Evolutionary conservation across 208 protist genomes (phyloP), one percentile per base, ranked within the genome.

Genomic region (Trypanosoma scelopori): DNA sequence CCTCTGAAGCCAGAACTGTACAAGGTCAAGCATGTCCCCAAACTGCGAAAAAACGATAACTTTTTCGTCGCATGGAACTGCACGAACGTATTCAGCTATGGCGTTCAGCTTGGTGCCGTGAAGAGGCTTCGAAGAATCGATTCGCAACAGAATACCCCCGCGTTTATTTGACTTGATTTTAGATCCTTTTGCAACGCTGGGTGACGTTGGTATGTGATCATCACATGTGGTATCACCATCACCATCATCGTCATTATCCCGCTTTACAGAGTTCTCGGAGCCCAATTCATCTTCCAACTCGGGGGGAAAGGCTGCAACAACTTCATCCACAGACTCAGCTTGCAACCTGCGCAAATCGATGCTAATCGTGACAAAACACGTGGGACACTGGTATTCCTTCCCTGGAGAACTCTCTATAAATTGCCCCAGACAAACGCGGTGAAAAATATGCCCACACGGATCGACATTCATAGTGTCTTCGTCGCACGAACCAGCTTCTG

Each of bases 21-120:
- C 76, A n/a, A 98, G 69, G 66, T 99, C 95, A 15, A 99, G 82
- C 92, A 98, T 98, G 23, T 77, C 84, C 5, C 96, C 98, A 85
- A 98, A 99, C 79, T 99, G 98, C 16, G 92, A 97, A 63, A 98
- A 98, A 42, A 98, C 70, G 73, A 98, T 97, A 16, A 87, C 80
- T 74, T 98, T 98, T 50, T 98, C 94, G 22, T 87, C 79, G 48
- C 69, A 70, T 11, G 85, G 77, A 16, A 95, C 75, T 23, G 56
- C 45, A 55, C 68, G 58, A 39, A 98, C 75, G 76, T 97, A 96
- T 71, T 93, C 71, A 12, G 92, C 74, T 18, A 97, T 87, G 39
- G 91, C 92, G 62, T 93, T 79, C 7, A 98, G 82, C 72, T 98
- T 98, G 13, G 91, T 98, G 42, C 84, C 87, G 42, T 79, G 74